A percentile compares a stretch with the other conserved stretches of the same genome.
Evolutionary conservation across 441 rosid species (phyloP).

Genomic region (Populus tomentosa): DNA sequence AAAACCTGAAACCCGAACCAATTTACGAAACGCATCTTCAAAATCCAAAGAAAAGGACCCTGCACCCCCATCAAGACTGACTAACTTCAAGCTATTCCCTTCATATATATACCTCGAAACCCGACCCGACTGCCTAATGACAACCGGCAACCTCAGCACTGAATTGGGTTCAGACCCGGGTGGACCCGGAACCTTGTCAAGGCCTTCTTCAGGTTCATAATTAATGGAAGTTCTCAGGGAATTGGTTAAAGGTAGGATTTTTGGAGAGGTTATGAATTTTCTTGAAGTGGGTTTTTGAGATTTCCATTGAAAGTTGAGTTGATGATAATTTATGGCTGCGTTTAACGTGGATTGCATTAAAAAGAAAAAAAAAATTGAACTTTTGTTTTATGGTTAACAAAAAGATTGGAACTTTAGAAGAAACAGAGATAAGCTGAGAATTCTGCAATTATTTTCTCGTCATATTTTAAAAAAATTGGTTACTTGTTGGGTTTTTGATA

Average conservation of each 20-base stretch:
- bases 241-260: conserved; percentile 10
- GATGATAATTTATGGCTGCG: conserved; percentile 17
- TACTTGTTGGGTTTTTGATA: too few species aligned
- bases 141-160: conserved; percentile 47
- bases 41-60: conserved; percentile 32
- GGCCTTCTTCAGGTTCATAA: conserved; percentile 38
- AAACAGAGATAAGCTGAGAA: neutral
- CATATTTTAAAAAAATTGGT: neutral
- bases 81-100: conserved; percentile 39
- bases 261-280: conserved; percentile 10
- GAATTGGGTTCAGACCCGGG: conserved; percentile 16
- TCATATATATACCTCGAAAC: conserved; percentile 68
- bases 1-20: conserved; percentile 34
- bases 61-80: conserved; percentile 41
- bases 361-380: neutral
- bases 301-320: conserved; percentile 34
- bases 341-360: conserved; percentile 46
- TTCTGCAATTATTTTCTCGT: neutral
- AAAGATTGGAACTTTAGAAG: neutral
- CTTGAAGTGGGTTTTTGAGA: conserved; percentile 6
- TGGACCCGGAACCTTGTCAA: conserved; percentile 7
- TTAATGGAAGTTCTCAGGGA: conserved; percentile 38
- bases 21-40: conserved; percentile 34
- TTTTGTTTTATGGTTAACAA: neutral
- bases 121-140: conserved; percentile 43